A percentile compares a stretch with the other conserved stretches of the same genome.
These are phyloP conservation scores for Fraxinus latifolia DNA, from an alignment of 305 asterid species.

Conservation along the genomic window DNA sequence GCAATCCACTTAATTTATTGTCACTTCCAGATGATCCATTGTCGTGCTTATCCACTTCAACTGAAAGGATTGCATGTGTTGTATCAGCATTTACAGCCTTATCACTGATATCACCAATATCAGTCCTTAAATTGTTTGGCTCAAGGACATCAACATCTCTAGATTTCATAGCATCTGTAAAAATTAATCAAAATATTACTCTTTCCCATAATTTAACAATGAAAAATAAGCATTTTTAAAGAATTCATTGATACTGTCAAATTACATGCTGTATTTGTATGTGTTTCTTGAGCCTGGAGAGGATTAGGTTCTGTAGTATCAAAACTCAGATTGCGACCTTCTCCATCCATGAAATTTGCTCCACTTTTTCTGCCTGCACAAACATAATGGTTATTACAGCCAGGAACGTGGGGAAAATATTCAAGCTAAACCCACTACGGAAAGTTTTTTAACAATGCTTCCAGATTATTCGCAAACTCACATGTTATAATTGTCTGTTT, in stretches of 20 bases:
- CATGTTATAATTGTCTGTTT: not conserved
- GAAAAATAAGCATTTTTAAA: not conserved
- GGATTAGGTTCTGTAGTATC: not conserved
- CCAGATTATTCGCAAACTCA: not conserved
- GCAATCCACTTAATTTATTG: constrained; percentile 19
- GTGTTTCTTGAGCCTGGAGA: not conserved
- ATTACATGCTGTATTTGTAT: not conserved
- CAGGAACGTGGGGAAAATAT: not conserved
- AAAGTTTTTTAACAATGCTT: not conserved
- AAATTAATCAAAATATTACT: not conserved
- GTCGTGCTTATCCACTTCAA: constrained; percentile 20
- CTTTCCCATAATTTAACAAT: not conserved
- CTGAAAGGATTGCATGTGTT: constrained; percentile 2
- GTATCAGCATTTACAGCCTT: not conserved
- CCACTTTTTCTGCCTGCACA: not conserved
- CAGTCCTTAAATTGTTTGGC: not conserved
- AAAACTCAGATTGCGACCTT: not conserved
- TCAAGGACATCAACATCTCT: not conserved
- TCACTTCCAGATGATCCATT: constrained; percentile 38
- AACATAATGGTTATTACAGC: not conserved
- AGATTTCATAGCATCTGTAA: constrained; percentile 24
- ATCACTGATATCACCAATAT: not conserved
- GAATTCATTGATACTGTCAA: not conserved
- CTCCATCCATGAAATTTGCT: not conserved
- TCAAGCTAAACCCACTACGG: not conserved